Conservation (phyloP, 2,329 filamentous ascomycete species). For the Cytospora paraplurivora region DNA sequence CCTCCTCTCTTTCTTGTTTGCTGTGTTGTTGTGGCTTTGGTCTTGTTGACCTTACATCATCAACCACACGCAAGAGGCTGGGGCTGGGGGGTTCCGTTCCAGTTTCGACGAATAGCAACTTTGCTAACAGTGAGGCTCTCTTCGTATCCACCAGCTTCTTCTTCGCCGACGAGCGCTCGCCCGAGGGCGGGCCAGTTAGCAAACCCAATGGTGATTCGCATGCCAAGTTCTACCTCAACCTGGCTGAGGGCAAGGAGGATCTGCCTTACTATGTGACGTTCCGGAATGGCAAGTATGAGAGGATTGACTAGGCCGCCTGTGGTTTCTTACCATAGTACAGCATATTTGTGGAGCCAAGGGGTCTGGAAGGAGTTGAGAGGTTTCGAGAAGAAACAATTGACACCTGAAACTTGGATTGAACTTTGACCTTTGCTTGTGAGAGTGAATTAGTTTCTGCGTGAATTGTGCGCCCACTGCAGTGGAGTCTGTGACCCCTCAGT, state of each 20-base stretch:
- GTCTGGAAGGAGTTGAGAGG: too few relatives aligned
- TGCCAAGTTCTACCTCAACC: conserved; percentile 10
- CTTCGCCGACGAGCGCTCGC: conserved; percentile 29
- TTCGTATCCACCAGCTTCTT: conserved; percentile 20
- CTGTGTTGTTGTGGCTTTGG: neutral
- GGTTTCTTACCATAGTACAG: neutral
- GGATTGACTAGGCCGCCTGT: conserved; percentile 3
- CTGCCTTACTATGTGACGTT: conserved; percentile 28
- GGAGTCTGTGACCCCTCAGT: too few relatives aligned
- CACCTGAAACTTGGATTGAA: too few relatives aligned
- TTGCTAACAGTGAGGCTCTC: neutral
- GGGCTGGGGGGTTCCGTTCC: neutral
- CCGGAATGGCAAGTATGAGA: conserved; percentile 23
- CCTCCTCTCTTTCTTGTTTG: neutral
- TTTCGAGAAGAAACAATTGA: too few relatives aligned
- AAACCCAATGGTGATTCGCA: conserved; percentile 15
- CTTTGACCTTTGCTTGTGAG: too few relatives aligned
- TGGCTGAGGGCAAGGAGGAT: conserved; percentile 22
- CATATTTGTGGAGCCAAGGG: neutral
- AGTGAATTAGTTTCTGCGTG: too few relatives aligned
- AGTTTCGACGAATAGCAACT: neutral
- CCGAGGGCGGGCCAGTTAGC: conserved; percentile 21
- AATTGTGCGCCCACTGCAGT: too few relatives aligned
- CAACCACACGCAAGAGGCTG: neutral
- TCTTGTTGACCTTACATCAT: neutral